These are phyloP conservation scores for Salix udensis DNA, from an alignment of 345 rosid genomes.

Conservation along the genomic window DNA sequence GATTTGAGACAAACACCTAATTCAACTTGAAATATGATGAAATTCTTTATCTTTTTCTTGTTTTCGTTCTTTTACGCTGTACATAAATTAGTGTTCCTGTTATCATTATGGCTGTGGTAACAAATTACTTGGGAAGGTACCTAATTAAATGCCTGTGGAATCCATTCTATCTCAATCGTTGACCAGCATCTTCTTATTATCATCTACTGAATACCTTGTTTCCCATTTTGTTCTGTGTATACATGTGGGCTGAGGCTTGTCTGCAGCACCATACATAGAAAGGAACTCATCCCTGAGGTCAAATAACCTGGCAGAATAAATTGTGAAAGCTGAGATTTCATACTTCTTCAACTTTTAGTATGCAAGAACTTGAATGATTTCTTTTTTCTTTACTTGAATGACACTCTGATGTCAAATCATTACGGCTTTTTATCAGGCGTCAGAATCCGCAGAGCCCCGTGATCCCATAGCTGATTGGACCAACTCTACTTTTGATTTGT, in stretches of 20 bases:
- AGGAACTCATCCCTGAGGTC: too few relatives aligned
- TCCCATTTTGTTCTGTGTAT: not conserved
- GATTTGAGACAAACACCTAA: constrained; percentile 10
- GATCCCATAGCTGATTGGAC: not conserved
- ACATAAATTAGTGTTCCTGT: not conserved
- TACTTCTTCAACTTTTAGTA: too few relatives aligned
- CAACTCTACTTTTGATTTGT: too few relatives aligned
- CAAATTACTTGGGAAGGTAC: not conserved
- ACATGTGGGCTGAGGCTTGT: too few relatives aligned
- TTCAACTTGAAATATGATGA: not conserved
- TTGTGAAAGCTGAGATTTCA: too few relatives aligned
- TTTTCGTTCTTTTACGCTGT: not conserved
- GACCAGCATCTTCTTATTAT: not conserved
- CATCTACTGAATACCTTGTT: not conserved
- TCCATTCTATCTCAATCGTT: not conserved
- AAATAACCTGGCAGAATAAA: too few relatives aligned
- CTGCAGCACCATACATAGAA: too few relatives aligned
- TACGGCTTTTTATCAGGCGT: too few relatives aligned
- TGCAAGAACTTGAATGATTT: too few relatives aligned
- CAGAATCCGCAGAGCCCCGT: too few relatives aligned
- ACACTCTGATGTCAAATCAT: too few relatives aligned
- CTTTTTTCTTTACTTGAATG: too few relatives aligned
- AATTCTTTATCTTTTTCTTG: not conserved
- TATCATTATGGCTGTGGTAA: not conserved
- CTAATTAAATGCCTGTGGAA: not conserved